Percentiles rank a stretch among this genome's conserved stretches.
These are phyloP conservation scores for Lunasporangiospora selenospora DNA, from an alignment of 192 early-diverging fungal species.

Conservation along the genomic window DNA sequence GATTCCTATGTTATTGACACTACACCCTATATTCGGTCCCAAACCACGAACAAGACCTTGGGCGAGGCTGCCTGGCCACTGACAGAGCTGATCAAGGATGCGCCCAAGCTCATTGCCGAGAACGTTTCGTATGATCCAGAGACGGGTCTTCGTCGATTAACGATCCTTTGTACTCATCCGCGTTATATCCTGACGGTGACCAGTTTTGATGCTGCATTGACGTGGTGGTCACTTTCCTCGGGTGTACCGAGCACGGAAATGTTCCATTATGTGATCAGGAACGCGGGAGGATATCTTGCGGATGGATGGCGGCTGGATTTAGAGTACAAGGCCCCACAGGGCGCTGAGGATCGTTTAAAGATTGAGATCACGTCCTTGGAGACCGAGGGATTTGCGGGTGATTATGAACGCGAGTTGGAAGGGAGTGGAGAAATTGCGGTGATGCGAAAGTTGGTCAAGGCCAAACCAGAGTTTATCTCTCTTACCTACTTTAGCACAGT, in stretches of 20 bases:
- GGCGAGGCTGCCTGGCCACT: slow-evolving; percentile 14
- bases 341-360: slow-evolving; percentile 12
- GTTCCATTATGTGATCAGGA: slow-evolving; percentile 53
- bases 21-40: slow-evolving; percentile 44
- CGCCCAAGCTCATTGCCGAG: slow-evolving; percentile 49
- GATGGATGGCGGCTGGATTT: slow-evolving; percentile 40
- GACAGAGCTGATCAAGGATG: slow-evolving; percentile 18
- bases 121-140: slow-evolving; percentile 52
- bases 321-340: slow-evolving; percentile 4
- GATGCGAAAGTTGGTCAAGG: slow-evolving; percentile 19
- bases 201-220: slow-evolving; percentile 64
- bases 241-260: slow-evolving; percentile 40
- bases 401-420: slow-evolving; percentile 13
- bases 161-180: slow-evolving; percentile 50
- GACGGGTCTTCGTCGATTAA: slow-evolving; percentile 54
- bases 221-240: slow-evolving; percentile 60
- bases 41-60: slow-evolving; percentile 41
- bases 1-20: slow-evolving; percentile 60
- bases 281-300: slow-evolving; percentile 31
- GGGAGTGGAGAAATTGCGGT: slow-evolving; percentile 23
- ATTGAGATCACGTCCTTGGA: slow-evolving; percentile 25
- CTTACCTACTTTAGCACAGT: slow-evolving; percentile 24
- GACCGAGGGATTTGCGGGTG: slow-evolving; percentile 16
- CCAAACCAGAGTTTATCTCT: slow-evolving; percentile 19
- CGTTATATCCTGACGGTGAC: slow-evolving; percentile 70